phyloP scores from a whole-genome alignment of 2,329 filamentous ascomycete species.

The Xylariaceae sp. region DNA sequence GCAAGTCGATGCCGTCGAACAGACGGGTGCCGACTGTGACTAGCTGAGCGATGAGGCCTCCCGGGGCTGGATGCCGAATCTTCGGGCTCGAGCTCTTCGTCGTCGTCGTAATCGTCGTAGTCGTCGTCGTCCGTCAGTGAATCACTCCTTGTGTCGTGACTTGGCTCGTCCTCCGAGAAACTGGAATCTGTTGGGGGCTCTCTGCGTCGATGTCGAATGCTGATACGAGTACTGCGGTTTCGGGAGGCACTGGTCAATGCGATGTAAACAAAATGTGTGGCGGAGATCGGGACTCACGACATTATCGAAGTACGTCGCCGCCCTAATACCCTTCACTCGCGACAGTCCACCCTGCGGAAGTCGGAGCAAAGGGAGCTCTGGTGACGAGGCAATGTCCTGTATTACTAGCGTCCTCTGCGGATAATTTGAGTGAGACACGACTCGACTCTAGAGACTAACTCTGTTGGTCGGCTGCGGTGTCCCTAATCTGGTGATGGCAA shows the following conservation, averaged over 20 bases:
- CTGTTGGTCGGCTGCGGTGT: too few relatives aligned
- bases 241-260: slow-evolving; percentile 10
- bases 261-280: slow-evolving; percentile 9
- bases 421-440: slow-evolving; percentile 9
- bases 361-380: slow-evolving; percentile 38
- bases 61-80: slow-evolving; percentile 52
- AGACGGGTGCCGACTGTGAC: slow-evolving; percentile 30
- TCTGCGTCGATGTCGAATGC: slow-evolving; percentile 3
- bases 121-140: neutral
- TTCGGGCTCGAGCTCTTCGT: slow-evolving; percentile 50
- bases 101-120: slow-evolving; percentile 14
- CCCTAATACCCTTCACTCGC: slow-evolving; percentile 39
- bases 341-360: slow-evolving; percentile 40
- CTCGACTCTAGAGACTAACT: neutral
- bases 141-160: neutral
- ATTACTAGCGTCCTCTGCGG: too few relatives aligned
- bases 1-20: slow-evolving; percentile 33
- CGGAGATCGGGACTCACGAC: slow-evolving; percentile 35
- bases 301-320: slow-evolving; percentile 33
- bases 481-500: too few relatives aligned
- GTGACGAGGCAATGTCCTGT: neutral
- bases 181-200: neutral
- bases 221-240: slow-evolving; percentile 13
- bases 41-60: slow-evolving; percentile 25
- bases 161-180: neutral